A percentile compares a stretch with the other conserved stretches of the same genome.
These are phyloP conservation scores for Calonectria naviculata DNA, from an alignment of 2,329 filamentous ascomycete species.

Conservation along the genomic window DNA sequence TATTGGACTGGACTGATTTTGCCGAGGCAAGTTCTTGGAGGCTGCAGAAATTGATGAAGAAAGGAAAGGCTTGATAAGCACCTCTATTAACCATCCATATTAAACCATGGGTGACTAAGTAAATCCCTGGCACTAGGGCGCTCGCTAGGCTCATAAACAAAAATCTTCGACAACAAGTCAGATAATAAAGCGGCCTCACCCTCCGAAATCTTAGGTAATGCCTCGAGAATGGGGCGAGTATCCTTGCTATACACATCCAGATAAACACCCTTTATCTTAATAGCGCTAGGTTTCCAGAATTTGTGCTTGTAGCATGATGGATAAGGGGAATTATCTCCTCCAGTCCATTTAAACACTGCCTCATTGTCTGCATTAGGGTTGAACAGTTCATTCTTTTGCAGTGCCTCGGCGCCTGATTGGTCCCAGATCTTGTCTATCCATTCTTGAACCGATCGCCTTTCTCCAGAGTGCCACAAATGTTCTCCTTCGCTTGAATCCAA, in stretches of 20 bases:
- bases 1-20: no score
- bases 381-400: background rate
- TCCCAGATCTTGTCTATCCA: constrained; percentile 21
- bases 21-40: no score
- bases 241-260: constrained; percentile 17
- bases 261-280: constrained; percentile 11
- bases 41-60: no score
- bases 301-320: constrained; percentile 7
- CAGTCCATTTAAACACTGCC: constrained; percentile 9
- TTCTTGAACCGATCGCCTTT: background rate
- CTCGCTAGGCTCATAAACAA: constrained; percentile 23
- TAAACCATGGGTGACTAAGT: constrained; percentile 23
- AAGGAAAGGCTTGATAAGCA: no score
- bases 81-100: background rate
- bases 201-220: constrained; percentile 14
- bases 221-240: constrained; percentile 13
- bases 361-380: background rate
- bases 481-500: background rate
- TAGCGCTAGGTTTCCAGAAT: constrained; percentile 23
- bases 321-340: background rate
- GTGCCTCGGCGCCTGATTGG: background rate
- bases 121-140: constrained; percentile 8
- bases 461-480: background rate
- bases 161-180: constrained; percentile 19
- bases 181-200: constrained; percentile 19